Conservation (phyloP, 2,329 filamentous ascomycete genomes). For the Dothistroma pini region DNA sequence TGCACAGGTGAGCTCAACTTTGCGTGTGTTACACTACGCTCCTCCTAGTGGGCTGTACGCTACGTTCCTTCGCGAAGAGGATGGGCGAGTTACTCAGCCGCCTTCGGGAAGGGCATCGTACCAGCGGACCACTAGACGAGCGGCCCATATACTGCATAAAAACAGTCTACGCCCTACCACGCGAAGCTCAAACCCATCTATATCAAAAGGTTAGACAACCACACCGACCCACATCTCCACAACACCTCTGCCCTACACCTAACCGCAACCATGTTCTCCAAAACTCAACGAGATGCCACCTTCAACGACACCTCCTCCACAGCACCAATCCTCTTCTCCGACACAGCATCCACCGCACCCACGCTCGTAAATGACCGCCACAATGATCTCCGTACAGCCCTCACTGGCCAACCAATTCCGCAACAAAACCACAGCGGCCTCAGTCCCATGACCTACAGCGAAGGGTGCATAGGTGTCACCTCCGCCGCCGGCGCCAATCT, state of each 20-base stretch:
- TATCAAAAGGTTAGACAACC: neutral
- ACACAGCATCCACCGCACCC: neutral
- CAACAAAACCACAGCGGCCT: constrained; percentile 12
- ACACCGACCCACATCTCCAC: neutral
- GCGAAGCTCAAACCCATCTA: neutral
- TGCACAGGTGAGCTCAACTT: neutral
- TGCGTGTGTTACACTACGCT: neutral
- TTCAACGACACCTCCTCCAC: neutral
- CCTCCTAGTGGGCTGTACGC: neutral
- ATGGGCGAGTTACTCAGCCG: neutral
- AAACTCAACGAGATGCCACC: neutral
- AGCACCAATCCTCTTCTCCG: neutral
- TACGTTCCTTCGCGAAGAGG: neutral
- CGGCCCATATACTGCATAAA: neutral
- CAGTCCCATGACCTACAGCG: constrained; percentile 9
- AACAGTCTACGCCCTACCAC: neutral
- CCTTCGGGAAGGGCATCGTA: neutral
- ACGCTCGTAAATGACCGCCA: neutral
- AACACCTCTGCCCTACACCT: no score
- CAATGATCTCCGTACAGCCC: neutral
- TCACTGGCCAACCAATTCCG: constrained; percentile 16
- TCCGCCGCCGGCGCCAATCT: constrained; percentile 16
- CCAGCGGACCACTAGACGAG: neutral
- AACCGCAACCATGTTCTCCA: neutral
- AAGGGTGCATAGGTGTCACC: constrained; percentile 5